Base-by-base conservation (phyloP, 176 grass and related monocot species). In the Aegilops umbellulata region DNA sequence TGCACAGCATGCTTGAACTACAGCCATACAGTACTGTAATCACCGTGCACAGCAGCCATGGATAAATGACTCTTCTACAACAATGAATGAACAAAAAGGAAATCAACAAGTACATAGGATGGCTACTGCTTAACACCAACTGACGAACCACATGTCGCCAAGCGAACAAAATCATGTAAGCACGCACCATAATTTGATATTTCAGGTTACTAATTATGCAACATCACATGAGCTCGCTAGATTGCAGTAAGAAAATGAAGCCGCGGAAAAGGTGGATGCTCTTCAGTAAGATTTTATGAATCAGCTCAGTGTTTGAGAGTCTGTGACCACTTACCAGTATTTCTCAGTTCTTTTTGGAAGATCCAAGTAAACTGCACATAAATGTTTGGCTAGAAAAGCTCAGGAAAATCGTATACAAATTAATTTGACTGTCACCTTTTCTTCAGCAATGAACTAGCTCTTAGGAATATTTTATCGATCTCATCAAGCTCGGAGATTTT, bases 381-480 rank as follows among this genome's bases (percentile, higher is more conserved):
- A 12, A 65, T 55, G 44, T 25, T 62, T 86, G 13, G 32, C 20
- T 44, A 29, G 51, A 11, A 25, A 29, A 62, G 61, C 35, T 68
- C 76, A 24, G 49, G 7, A 20, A 47, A n/a, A 3, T 9, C 60
- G 35, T 8, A 83, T 62, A 39, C 44, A 84, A 31, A 67, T 79
- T 60, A 69, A 84, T 30, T 20, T 49, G 47, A 11, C 15, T 7
- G 65, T 99, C 80, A 94, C 80, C 78, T 88, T 83, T 91, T 94
- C 89, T 88, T 99, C 83, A 99, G 77, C 77, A 99, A 86, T 66
- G 90, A 89, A 83, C 94, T 99, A 83, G 97, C 97, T 89, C 97
- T 96, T 67, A 99, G 70, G 83, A 99, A 99, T 65, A 99, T 99
- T 84, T 91, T 95, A 78, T 99, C 92, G 23, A 99, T 90, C 86